Base-by-base conservation (phyloP, 371 early-diverging fungal species). In the Mortierella polycephala region DNA sequence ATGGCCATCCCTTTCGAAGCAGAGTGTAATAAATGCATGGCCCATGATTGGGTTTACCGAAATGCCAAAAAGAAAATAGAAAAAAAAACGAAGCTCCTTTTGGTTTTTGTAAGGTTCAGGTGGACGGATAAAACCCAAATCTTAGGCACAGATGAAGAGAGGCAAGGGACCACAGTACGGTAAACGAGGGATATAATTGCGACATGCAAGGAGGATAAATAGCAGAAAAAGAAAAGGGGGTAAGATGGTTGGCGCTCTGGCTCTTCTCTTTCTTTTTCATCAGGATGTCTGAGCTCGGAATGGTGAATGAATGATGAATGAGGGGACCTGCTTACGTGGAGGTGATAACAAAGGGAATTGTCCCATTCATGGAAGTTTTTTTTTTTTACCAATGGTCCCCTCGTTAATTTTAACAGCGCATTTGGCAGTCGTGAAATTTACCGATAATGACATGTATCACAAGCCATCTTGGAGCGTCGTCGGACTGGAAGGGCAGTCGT, bases 381-480 rank as follows among this genome's bases (percentile, higher is more conserved):
- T 54, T 52, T 53, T 53, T 54, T 62, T 44, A 16, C 40, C 40
- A 12, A 0, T 53, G 20, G 39, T 37, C 8, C 11, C 14, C 40
- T 56, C 44, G 41, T 41, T 57, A 5, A 40, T n/a, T 16, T 16
- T 21, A 56, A 12, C 44, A 8, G 40, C 7, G 39, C 7, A 45
- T 40, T 11, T 37, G 20, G 7, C 44, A 44, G n/a, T 14, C 8
- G 16, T 20, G 10, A 6, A 14, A 45, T 62, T 62, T 46, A 76
- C 76, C 76, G 54, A 37, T 76, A 71, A 18, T 76, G 76, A 12
- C 76, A 76, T 5, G 76, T 76, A 44, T 76, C 76, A 12, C 76
- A 76, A 11, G 76, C 76, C 64, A 71, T 70, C 60, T 75, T 75
- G 44, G 76, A 75, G 9, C 76, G 66, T 40, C 71, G n/a, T 39